Percentiles rank a stretch among this genome's conserved stretches.
Evolutionary conservation across 768 basidiomycete species (phyloP).

Genomic region (Lentinula sp.): DNA sequence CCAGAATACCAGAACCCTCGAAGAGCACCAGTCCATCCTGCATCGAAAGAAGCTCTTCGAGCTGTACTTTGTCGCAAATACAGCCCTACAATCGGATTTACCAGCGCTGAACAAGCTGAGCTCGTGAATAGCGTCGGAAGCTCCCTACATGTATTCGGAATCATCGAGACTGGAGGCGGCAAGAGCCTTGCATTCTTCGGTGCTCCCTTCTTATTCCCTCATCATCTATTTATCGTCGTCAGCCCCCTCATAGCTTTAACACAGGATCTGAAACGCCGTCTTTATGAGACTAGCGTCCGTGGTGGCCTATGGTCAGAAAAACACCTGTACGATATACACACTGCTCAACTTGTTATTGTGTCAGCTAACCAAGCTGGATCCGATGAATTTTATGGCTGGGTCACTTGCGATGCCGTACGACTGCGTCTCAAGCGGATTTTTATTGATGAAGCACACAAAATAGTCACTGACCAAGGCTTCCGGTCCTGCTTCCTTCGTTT

Average conservation of each 20-base stretch:
- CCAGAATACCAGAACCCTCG: not conserved
- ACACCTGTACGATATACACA: not conserved
- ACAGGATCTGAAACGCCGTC: not conserved
- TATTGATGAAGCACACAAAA: not conserved
- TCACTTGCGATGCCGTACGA: not conserved
- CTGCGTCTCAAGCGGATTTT: not conserved
- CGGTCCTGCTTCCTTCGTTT: not conserved
- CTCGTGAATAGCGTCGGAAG: conserved; percentile 3
- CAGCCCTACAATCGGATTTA: not conserved
- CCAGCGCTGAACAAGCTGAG: conserved; percentile 2
- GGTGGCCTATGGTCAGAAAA: not conserved
- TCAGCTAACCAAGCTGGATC: not conserved
- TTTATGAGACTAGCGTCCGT: not conserved
- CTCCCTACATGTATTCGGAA: not conserved
- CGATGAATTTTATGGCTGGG: not conserved
- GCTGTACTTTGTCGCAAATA: not conserved
- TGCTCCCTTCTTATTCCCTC: not conserved
- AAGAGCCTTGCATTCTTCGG: conserved; percentile 1
- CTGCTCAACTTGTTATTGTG: not conserved
- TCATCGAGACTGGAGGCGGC: not conserved
- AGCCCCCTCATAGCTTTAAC: not conserved
- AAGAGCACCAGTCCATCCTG: not conserved
- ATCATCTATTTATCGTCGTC: not conserved
- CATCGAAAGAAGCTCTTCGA: not conserved
- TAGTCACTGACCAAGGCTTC: not conserved